These are phyloP conservation scores for Arthrobotrys entomopaga DNA, from an alignment of 2,329 filamentous ascomycete genomes.

Conservation along the genomic window DNA sequence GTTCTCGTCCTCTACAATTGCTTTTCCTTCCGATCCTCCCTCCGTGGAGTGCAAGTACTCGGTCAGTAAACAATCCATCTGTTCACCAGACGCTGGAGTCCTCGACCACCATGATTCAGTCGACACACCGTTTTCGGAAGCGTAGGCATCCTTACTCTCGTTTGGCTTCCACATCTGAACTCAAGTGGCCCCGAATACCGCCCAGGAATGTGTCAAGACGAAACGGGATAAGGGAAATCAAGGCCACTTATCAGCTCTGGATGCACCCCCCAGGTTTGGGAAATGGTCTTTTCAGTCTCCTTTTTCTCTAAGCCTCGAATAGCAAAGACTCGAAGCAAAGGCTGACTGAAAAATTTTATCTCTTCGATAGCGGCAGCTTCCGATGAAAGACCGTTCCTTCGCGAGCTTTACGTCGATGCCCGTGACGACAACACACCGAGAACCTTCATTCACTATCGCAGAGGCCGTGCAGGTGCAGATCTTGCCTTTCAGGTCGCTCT, in stretches of 20 bases:
- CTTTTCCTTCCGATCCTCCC: conserved; percentile 48
- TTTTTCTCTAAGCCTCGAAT: conserved; percentile 12
- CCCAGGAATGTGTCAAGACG: conserved; percentile 55
- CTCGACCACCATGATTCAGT: conserved; percentile 55
- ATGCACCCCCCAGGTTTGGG: conserved; percentile 26
- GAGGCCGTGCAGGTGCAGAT: conserved; percentile 39
- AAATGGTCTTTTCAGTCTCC: conserved; percentile 16
- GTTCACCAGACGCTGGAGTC: conserved; percentile 40
- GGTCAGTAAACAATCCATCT: conserved; percentile 41
- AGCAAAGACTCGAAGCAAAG: not conserved
- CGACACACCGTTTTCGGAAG: conserved; percentile 52
- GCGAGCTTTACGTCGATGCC: conserved; percentile 31
- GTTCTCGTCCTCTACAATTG: conserved; percentile 50
- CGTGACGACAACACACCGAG: conserved; percentile 30
- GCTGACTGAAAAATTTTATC: conserved; percentile 2
- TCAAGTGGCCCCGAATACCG: conserved; percentile 43
- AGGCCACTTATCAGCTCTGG: conserved; percentile 37
- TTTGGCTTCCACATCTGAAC: conserved; percentile 55
- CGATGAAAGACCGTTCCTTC: conserved; percentile 22
- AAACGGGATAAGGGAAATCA: conserved; percentile 50
- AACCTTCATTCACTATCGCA: conserved; percentile 22
- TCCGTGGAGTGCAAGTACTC: conserved; percentile 49
- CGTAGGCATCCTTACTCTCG: conserved; percentile 54
- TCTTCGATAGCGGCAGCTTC: conserved; percentile 38
- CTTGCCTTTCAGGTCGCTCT: conserved; percentile 20